A percentile compares a stretch with the other conserved stretches of the same genome.
phyloP scores from a whole-genome alignment of 2,329 filamentous ascomycete species.

The Colletotrichum sp. region DNA sequence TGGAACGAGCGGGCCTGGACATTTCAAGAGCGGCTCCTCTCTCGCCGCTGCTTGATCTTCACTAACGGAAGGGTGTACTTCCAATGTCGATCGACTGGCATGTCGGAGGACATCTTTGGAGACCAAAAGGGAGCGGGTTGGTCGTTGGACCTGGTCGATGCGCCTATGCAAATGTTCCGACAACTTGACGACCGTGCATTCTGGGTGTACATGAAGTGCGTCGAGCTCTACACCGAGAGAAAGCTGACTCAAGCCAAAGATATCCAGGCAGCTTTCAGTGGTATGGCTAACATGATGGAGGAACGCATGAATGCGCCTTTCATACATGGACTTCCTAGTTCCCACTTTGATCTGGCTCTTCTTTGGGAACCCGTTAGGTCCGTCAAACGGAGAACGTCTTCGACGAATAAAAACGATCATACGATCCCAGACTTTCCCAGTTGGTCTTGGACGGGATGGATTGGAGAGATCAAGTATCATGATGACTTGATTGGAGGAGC shows the following conservation, averaged over 20 bases:
- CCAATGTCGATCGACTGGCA: slow-evolving; percentile 30
- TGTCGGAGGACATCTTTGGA: slow-evolving; percentile 33
- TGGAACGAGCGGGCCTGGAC: slow-evolving; percentile 49
- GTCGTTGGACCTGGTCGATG: slow-evolving; percentile 33
- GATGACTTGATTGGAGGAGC: slow-evolving; percentile 25
- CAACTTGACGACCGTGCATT: slow-evolving; percentile 29
- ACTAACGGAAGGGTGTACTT: slow-evolving; percentile 34
- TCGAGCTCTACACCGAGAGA: slow-evolving; percentile 33
- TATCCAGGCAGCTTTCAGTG: slow-evolving; percentile 37
- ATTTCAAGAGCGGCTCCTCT: slow-evolving; percentile 46
- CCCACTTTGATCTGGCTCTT: slow-evolving; percentile 38
- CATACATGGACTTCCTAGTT: slow-evolving; percentile 34
- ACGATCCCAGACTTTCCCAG: slow-evolving; percentile 31
- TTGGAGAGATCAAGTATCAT: slow-evolving; percentile 25
- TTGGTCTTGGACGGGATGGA: slow-evolving; percentile 42
- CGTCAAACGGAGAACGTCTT: neutral
- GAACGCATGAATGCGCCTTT: slow-evolving; percentile 27
- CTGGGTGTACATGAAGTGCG: slow-evolving; percentile 34
- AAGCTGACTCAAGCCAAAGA: slow-evolving; percentile 29
- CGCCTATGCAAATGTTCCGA: slow-evolving; percentile 30
- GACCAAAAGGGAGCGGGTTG: slow-evolving; percentile 28
- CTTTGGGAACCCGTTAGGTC: slow-evolving; percentile 32
- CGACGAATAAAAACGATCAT: neutral
- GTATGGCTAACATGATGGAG: slow-evolving; percentile 31
- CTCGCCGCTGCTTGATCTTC: slow-evolving; percentile 47